A percentile compares a stretch with the other conserved stretches of the same genome.
Conservation (phyloP, 371 early-diverging fungal genomes). For the Apophysomyces ossiformis region DNA sequence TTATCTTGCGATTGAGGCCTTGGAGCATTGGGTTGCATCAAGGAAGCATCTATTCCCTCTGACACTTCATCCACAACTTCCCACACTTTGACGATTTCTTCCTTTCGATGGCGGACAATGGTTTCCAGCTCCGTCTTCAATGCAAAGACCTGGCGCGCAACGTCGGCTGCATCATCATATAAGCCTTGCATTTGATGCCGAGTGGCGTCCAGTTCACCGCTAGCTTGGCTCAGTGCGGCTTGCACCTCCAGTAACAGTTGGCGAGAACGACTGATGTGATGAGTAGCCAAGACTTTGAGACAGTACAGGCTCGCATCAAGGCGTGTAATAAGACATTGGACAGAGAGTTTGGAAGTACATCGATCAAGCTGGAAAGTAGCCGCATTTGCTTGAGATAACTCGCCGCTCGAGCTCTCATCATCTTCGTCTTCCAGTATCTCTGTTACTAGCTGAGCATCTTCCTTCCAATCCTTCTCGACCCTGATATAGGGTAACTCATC, state of each 20-base stretch:
- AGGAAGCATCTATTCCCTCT: conserved; percentile 35
- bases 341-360: conserved; percentile 34
- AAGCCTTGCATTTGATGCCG: conserved; percentile 53
- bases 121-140: conserved; percentile 61
- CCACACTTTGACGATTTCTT: conserved; percentile 67
- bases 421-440: conserved; percentile 37
- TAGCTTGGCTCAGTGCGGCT: conserved; percentile 51
- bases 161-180: conserved; percentile 63
- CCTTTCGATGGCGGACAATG: conserved; percentile 59
- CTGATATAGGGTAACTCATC: conserved; percentile 33
- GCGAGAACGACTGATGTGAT: conserved; percentile 46
- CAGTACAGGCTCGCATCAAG: conserved; percentile 64
- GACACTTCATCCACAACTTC: conserved; percentile 64
- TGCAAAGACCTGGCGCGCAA: conserved; percentile 55
- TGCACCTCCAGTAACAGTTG: conserved; percentile 46
- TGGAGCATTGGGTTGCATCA: conserved; percentile 13
- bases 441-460: conserved; percentile 52
- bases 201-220: conserved; percentile 52
- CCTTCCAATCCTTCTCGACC: conserved; percentile 54
- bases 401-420: conserved; percentile 14
- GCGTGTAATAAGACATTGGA: conserved; percentile 41
- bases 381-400: not conserved
- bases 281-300: conserved; percentile 56
- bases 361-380: conserved; percentile 23
- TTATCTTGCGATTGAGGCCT: conserved; percentile 16